Conservation (phyloP, 148 eudicot genomes). For the Suaeda aralocaspica region DNA sequence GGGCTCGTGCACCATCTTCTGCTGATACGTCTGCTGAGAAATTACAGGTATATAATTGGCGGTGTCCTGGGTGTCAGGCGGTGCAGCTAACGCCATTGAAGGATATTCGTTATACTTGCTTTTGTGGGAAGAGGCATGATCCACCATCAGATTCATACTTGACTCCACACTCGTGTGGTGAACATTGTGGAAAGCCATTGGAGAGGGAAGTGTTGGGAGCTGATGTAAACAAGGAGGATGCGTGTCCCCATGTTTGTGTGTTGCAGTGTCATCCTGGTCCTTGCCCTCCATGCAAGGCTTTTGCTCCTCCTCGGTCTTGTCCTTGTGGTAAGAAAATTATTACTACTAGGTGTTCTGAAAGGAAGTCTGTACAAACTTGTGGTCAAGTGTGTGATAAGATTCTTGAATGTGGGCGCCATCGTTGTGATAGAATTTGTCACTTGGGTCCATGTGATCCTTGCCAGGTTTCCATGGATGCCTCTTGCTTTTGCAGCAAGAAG, state of each 20-base stretch:
- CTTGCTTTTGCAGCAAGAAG: constrained; percentile 86
- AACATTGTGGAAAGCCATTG: constrained; percentile 83
- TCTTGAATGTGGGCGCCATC: constrained; percentile 74
- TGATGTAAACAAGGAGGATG: constrained; percentile 45
- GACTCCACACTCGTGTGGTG: constrained; percentile 96
- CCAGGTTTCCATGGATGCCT: constrained; percentile 55
- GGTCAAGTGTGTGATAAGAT: constrained; percentile 70
- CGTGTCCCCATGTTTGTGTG: constrained; percentile 89
- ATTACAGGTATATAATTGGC: constrained; percentile 83
- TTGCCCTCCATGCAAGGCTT: constrained; percentile 92
- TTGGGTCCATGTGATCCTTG: constrained; percentile 76
- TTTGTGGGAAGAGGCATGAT: constrained; percentile 92
- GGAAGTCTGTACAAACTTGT: constrained; percentile 67
- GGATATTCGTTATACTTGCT: constrained; percentile 79
- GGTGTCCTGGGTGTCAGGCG: constrained; percentile 94
- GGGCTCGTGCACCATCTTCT: constrained; percentile 93
- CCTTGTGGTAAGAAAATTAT: constrained; percentile 81
- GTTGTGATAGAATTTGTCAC: constrained; percentile 66
- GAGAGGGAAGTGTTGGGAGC: constrained; percentile 54
- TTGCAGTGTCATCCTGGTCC: constrained; percentile 97
- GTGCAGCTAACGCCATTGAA: constrained; percentile 70
- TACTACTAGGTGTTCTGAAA: constrained; percentile 75
- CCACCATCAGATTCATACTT: constrained; percentile 86
- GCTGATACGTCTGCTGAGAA: constrained; percentile 73
- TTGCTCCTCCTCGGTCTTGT: constrained; percentile 79